Conservation (phyloP, 2,329 filamentous ascomycete species). For the Dactylellina leptospora region DNA sequence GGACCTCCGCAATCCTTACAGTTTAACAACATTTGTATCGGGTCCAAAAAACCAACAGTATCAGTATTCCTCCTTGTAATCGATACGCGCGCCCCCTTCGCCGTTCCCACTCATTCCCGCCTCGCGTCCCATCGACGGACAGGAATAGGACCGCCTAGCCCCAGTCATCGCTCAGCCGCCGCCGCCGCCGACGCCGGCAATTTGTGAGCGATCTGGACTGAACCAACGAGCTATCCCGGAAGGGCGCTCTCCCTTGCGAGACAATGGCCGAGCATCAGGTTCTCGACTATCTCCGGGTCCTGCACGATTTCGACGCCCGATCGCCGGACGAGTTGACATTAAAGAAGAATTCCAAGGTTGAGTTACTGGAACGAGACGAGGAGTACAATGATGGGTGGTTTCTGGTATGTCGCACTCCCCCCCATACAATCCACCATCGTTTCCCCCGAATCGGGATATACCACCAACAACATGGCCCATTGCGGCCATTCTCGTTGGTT, state of each 20-base stretch:
- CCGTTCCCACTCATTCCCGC: slow-evolving; percentile 20
- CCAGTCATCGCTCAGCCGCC: slow-evolving; percentile 31
- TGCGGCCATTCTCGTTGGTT: slow-evolving; percentile 49
- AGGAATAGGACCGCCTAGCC: slow-evolving; percentile 27
- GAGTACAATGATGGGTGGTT: slow-evolving; percentile 92
- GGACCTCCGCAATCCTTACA: slow-evolving; percentile 52
- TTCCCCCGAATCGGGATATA: slow-evolving; percentile 33
- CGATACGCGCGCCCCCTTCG: slow-evolving; percentile 51
- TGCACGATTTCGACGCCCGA: slow-evolving; percentile 84
- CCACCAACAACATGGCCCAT: slow-evolving; percentile 36
- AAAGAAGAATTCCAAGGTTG: slow-evolving; percentile 81
- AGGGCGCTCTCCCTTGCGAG: slow-evolving; percentile 44
- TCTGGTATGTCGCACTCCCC: slow-evolving; percentile 61
- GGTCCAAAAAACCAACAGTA: slow-evolving; percentile 41
- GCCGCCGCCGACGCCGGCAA: slow-evolving; percentile 35
- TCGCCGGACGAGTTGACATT: slow-evolving; percentile 93
- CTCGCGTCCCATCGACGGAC: slow-evolving; percentile 43
- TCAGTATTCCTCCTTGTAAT: slow-evolving; percentile 44
- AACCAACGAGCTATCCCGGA: slow-evolving; percentile 31
- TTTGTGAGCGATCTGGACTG: slow-evolving; percentile 51
- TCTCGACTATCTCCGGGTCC: slow-evolving; percentile 54
- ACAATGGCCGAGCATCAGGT: slow-evolving; percentile 49
- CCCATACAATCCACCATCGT: slow-evolving; percentile 5
- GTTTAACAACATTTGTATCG: slow-evolving; percentile 48
- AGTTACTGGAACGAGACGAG: slow-evolving; percentile 84